Conservation (phyloP, 139 green algal genomes). For the Chlamydomonas sphaeroides region DNA sequence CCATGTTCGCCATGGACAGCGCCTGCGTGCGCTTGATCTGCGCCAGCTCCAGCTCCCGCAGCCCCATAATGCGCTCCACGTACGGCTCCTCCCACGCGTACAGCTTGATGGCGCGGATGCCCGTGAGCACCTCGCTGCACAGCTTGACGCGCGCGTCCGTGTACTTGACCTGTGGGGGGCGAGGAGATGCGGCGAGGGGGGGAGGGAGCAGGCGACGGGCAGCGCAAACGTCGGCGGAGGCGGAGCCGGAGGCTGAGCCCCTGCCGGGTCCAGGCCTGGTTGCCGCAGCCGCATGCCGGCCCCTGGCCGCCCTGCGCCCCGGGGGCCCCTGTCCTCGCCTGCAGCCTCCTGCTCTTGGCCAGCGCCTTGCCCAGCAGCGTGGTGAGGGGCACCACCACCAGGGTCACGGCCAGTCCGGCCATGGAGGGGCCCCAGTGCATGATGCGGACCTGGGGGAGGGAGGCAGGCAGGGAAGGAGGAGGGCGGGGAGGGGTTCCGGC, state of each 20-base stretch:
- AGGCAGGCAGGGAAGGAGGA: too few relatives aligned
- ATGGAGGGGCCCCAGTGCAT: conserved; percentile 74
- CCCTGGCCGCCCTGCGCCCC: not conserved
- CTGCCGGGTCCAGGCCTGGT: too few relatives aligned
- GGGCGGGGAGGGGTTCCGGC: too few relatives aligned
- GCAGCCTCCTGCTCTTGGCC: conserved; percentile 51
- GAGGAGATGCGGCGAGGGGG: not conserved
- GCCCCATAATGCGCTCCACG: conserved; percentile 70
- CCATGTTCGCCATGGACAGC: conserved; percentile 40
- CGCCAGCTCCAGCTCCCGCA: conserved; percentile 79
- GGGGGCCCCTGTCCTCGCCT: not conserved
- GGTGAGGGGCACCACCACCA: conserved; percentile 82
- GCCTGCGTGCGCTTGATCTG: conserved; percentile 27
- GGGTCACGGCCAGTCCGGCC: conserved; percentile 75
- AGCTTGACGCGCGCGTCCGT: conserved; percentile 88
- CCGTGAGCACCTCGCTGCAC: conserved; percentile 84
- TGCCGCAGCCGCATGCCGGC: not conserved
- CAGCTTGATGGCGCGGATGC: conserved; percentile 95
- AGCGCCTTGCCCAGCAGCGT: conserved; percentile 71
- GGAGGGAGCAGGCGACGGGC: too few relatives aligned
- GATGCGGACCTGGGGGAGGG: conserved; percentile 59
- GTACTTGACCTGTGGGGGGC: conserved; percentile 48
- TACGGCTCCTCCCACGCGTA: conserved; percentile 92
- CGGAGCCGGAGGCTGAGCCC: too few relatives aligned
- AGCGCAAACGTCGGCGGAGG: too few relatives aligned